phyloP scores from a whole-genome alignment of 805 yeast species.

The Lachancea cidri region DNA sequence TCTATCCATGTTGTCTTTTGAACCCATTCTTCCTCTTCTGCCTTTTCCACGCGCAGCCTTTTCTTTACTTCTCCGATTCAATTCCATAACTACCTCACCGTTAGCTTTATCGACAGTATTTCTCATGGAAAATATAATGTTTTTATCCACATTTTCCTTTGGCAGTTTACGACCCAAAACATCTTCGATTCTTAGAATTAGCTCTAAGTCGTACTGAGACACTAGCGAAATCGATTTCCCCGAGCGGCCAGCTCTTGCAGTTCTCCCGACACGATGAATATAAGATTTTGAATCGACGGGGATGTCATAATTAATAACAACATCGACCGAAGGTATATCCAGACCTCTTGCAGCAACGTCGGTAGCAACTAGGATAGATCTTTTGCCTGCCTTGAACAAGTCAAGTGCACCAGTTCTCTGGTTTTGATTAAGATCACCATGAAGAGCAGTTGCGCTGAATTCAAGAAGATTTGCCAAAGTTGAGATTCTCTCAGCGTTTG shows the following conservation, averaged over 20 bases:
- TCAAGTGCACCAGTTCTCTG: constrained; percentile 80
- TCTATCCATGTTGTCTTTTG: constrained; percentile 42
- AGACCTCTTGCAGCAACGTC: constrained; percentile 90
- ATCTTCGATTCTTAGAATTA: constrained; percentile 81
- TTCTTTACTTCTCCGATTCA: constrained; percentile 66
- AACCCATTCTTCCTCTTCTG: constrained; percentile 34
- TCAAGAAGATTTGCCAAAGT: constrained; percentile 74
- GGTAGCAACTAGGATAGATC: constrained; percentile 69
- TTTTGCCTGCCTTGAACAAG: constrained; percentile 68
- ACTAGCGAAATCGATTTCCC: constrained; percentile 85
- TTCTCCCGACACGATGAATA: constrained; percentile 97
- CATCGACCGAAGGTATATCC: constrained; percentile 93
- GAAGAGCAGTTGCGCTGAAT: constrained; percentile 86
- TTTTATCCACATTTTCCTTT: constrained; percentile 74
- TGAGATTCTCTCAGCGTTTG: constrained; percentile 89
- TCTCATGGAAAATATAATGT: constrained; percentile 69
- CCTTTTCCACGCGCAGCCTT: constrained; percentile 39
- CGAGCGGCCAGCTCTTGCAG: constrained; percentile 90
- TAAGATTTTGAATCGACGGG: constrained; percentile 93
- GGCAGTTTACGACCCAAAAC: constrained; percentile 81
- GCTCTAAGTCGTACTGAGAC: constrained; percentile 91
- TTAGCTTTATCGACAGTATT: constrained; percentile 88
- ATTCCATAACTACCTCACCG: constrained; percentile 74
- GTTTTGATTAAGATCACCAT: constrained; percentile 84
- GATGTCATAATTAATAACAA: constrained; percentile 85